Evolutionary conservation across 257 asterid species (phyloP).

Genomic region (Solanum chmielewskii): DNA sequence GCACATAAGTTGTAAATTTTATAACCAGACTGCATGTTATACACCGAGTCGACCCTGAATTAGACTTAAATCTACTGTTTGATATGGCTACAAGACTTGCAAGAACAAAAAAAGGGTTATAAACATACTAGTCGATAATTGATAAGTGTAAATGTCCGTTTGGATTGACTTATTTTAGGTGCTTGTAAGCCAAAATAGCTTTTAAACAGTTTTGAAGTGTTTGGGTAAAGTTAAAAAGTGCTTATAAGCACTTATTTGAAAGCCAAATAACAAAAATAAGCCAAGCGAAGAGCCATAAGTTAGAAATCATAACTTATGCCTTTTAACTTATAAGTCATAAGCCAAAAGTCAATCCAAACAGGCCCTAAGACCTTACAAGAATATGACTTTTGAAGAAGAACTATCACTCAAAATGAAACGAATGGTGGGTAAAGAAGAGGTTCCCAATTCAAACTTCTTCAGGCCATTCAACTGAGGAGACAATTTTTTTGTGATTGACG

Average conservation of each 20-base stretch:
- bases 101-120: background rate
- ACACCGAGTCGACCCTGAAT: background rate
- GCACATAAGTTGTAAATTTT: background rate
- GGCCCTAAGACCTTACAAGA: background rate
- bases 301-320: no score
- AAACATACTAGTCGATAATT: background rate
- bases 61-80: background rate
- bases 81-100: background rate
- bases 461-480: background rate
- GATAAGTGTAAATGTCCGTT: background rate
- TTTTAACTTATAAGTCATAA: no score
- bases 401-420: background rate
- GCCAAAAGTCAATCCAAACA: no score
- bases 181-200: no score
- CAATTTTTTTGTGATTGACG: background rate
- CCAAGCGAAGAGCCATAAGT: no score
- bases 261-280: no score
- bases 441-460: background rate
- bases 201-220: no score
- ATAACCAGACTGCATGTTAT: background rate
- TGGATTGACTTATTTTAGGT: no score
- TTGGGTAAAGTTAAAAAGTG: no score
- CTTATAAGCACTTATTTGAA: no score
- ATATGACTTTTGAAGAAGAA: background rate
- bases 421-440: background rate